Conservation (phyloP, 441 rosid genomes). For the Flueggea neowawraea region DNA sequence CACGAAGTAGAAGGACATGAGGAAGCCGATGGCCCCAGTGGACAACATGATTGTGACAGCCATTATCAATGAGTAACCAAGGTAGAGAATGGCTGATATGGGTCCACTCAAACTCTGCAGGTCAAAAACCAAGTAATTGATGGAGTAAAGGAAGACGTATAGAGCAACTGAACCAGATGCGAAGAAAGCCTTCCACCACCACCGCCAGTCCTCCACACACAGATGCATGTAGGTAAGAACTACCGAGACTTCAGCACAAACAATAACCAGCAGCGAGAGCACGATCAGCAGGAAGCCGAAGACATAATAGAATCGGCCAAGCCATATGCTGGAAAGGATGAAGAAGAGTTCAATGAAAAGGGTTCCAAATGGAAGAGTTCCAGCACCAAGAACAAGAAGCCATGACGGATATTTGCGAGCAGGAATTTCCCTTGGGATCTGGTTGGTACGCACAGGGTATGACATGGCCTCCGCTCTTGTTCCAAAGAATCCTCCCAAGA, state of each 20-base stretch:
- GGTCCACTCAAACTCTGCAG: constrained; percentile 81
- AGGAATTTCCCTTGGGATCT: constrained; percentile 79
- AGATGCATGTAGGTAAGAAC: constrained; percentile 83
- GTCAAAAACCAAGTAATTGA: constrained; percentile 74
- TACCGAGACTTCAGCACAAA: constrained; percentile 78
- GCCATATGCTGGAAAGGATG: constrained; percentile 82
- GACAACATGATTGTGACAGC: constrained; percentile 94
- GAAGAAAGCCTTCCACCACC: constrained; percentile 96
- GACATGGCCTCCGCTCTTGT: constrained; percentile 73
- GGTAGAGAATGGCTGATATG: constrained; percentile 67
- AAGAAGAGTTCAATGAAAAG: constrained; percentile 85
- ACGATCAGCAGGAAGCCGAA: constrained; percentile 72
- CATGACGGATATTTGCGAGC: constrained; percentile 78
- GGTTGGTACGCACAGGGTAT: constrained; percentile 79
- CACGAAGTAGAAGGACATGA: constrained; percentile 81
- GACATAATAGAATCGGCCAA: constrained; percentile 76
- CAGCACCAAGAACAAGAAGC: constrained; percentile 73
- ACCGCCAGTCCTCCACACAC: constrained; percentile 81
- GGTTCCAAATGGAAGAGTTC: constrained; percentile 70
- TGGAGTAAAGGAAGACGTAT: constrained; percentile 72
- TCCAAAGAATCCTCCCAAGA: constrained; percentile 70
- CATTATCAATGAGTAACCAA: constrained; percentile 82
- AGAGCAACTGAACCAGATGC: constrained; percentile 85
- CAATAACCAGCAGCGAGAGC: constrained; percentile 65
- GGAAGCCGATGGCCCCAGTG: constrained; percentile 87